phyloP scores from a whole-genome alignment of 805 yeast species.

The Yamadazyma insecticola region DNA sequence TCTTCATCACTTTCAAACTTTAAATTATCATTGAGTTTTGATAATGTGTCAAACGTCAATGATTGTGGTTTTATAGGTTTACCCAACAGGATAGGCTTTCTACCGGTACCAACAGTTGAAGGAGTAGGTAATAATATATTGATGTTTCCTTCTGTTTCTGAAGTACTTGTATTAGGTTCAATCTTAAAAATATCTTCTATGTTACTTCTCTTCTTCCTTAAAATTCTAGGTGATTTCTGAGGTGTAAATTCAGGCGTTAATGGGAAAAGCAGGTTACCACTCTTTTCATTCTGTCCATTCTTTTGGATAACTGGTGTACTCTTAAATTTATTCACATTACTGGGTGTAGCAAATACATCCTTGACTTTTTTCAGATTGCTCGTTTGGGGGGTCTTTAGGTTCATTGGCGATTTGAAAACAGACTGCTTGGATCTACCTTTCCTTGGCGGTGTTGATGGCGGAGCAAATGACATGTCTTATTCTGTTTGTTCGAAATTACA shows the following conservation, averaged over 20 bases:
- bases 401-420: conserved; percentile 3
- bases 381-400: conserved; percentile 8
- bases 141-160: conserved; percentile 9
- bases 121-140: conserved; percentile 33
- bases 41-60: conserved; percentile 16
- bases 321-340: neutral
- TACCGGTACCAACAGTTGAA: conserved; percentile 34
- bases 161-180: neutral
- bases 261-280: conserved; percentile 7
- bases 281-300: conserved; percentile 2
- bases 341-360: conserved; percentile 2
- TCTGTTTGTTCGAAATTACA: neutral
- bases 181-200: conserved; percentile 8
- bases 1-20: conserved; percentile 23
- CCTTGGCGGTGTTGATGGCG: conserved; percentile 8
- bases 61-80: conserved; percentile 5
- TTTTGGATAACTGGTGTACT: no score
- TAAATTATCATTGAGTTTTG: conserved; percentile 17
- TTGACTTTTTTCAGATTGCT: conserved; percentile 3
- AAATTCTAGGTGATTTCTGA: conserved; percentile 9
- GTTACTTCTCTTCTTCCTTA: conserved; percentile 6
- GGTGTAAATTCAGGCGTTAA: conserved; percentile 14
- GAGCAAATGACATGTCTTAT: conserved; percentile 4
- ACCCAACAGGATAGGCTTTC: conserved; percentile 13
- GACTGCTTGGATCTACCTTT: conserved; percentile 2